Percentiles rank a stretch among this genome's conserved stretches.
These are phyloP conservation scores for Aspergillus proliferans DNA, from an alignment of 2,329 filamentous ascomycete genomes.

Conservation along the genomic window DNA sequence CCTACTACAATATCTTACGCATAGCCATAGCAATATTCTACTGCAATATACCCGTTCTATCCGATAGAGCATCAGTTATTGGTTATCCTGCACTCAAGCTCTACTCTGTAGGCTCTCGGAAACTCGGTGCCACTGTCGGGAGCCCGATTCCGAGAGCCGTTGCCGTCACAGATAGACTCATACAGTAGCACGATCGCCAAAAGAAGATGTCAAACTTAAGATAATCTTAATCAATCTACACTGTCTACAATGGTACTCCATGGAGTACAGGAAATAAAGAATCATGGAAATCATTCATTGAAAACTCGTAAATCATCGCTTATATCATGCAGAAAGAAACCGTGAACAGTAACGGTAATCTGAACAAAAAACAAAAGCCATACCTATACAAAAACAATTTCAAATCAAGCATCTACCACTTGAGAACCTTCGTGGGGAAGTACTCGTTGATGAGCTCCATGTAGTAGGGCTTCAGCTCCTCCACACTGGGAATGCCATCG, in stretches of 20 bases:
- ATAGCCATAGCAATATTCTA: no score
- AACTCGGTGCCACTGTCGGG: constrained; percentile 1
- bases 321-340: constrained; percentile 2
- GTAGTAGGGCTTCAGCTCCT: constrained; percentile 75
- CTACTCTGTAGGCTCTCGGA: no score
- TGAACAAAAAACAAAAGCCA: background rate
- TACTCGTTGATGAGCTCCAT: constrained; percentile 68
- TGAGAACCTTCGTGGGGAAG: constrained; percentile 62
- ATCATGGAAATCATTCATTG: background rate
- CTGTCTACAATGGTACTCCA: no score
- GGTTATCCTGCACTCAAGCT: no score
- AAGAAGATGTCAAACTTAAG: no score
- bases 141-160: constrained; percentile 5
- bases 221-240: no score
- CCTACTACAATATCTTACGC: no score
- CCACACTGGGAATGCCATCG: constrained; percentile 68
- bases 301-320: constrained; percentile 7
- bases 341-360: background rate
- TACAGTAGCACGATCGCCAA: no score
- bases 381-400: background rate
- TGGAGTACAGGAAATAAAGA: background rate
- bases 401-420: constrained; percentile 50
- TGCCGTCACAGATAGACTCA: no score
- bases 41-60: no score
- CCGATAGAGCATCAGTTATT: no score